Base-by-base conservation (phyloP, 2,329 filamentous ascomycete genomes). In the Cercospora zeae-maydis region DNA sequence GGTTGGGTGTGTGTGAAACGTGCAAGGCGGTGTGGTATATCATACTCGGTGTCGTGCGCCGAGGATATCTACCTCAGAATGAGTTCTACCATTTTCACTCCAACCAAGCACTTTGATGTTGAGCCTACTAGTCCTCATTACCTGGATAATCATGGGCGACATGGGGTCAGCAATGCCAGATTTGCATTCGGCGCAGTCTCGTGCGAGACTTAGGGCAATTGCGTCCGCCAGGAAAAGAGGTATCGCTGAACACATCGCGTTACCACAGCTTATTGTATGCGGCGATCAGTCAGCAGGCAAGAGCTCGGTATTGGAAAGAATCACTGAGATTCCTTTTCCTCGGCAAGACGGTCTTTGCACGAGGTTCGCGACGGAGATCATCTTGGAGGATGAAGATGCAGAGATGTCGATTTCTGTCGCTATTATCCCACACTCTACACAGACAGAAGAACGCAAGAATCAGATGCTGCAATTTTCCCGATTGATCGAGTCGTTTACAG, bases 281-380 rank as follows among this genome's bases (percentile, higher is more conserved):
- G 85, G 86, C 7, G 83, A 86, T 51, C 84, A 86, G 62, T 86
- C 83, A 0, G 80, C 81, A 0, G 86, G 86, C 2, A 88, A 88
- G 69, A 85, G 82, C 13, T 87, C 83, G 0, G 84, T 88, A 0
- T 79, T 89, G 0, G 83, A 88, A 65, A 86, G 86, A 1, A 83
- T 89, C 34, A 84, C 85, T 0, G 79, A 82, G 11, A 67, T 66
- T 58, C 79, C 79, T 0, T 86, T 88, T 39, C 83, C 84, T 0
- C 75, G 80, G 5, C 82, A 85, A 10, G 80, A 80, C 16, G 81
- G 76, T 24, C 62, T 84, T 0, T 87, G 84, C 69, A 88, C 86
- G 0, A 78, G 83, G 0, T 72, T 71, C 60, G 69, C 69, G 10
- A 72, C 71, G 8, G 64, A 73, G 58, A 62, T 73, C 34, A 64